Evolutionary conservation across 345 rosid species (phyloP), one percentile per base, ranked within the genome.

Genomic region (Corchorus olitorius): DNA sequence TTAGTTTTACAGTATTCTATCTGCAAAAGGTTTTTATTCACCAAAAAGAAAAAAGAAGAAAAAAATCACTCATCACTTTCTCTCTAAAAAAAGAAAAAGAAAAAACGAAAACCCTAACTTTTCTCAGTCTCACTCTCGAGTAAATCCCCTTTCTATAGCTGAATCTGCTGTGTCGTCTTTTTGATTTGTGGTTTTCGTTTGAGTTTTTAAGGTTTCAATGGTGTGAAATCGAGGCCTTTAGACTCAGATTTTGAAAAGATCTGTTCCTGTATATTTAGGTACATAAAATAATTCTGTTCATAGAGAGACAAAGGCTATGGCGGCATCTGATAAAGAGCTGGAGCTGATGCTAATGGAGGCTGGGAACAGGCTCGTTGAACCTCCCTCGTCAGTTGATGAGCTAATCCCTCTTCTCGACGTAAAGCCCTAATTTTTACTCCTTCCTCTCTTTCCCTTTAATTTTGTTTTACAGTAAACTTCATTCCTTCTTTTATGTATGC

Each of bases 331-430:
- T 65, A 88, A 78, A 53, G 97, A 87, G 87, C 85, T 91, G 17
- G 94, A 90, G 75, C 85, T 81, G 20, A 89, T 84, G 88, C 88
- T 97, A 65, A 6, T 64, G 79, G 92, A 91, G 70, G 92, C 97
- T 46, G 98, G 94, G 16, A 86, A 83, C 19, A 87, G 74, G 86
- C 94, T 97, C 48, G n/a, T 84, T 33, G 82, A 86, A 71, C 92
- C 94, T n/a, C 90, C 97, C 67, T 72, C 91, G 46, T 81, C 93
- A 4, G 83, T 86, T 34, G 94, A 91, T 11, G 93, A 88, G 59
- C 95, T 96, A 76, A 93, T 96, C 78, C 73, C 87, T 77, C 90
- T 94, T 73, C 97, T 96, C 8, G 94, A 96, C 50, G 99, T 91
- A 77, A 77, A 87, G 93, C 82, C 75, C 22, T 76, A 5, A 19